Evolutionary conservation across 2,329 filamentous ascomycete genomes (phyloP).

Genomic region (Scedosporium aurantiacum): DNA sequence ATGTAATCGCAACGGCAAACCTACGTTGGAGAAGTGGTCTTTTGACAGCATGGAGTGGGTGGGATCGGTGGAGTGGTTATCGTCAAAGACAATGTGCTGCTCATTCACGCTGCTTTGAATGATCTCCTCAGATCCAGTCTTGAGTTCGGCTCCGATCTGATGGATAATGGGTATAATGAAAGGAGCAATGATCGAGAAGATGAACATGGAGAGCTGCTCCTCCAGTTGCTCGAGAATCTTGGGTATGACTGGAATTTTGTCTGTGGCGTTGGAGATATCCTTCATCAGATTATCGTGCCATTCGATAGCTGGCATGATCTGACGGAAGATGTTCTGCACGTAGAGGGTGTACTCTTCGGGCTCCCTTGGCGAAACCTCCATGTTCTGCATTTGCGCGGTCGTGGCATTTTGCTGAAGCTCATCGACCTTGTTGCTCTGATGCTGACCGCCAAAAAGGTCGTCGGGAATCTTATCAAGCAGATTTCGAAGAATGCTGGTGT

Average conservation of each 20-base stretch:
- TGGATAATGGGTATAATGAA: constrained; percentile 76
- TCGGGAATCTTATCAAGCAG: constrained; percentile 73
- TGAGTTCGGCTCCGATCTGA: constrained; percentile 79
- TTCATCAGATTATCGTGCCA: constrained; percentile 87
- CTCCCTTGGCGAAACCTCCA: constrained; percentile 62
- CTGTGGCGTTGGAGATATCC: constrained; percentile 63
- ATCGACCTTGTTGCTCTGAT: constrained; percentile 65
- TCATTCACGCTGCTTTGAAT: constrained; percentile 75
- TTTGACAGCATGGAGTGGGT: constrained; percentile 95
- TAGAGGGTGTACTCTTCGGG: constrained; percentile 79
- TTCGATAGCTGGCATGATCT: constrained; percentile 82
- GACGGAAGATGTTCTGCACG: constrained; percentile 58
- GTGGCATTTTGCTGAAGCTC: constrained; percentile 69
- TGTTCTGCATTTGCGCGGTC: constrained; percentile 63
- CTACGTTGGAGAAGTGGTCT: constrained; percentile 81
- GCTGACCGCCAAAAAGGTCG: constrained; percentile 65
- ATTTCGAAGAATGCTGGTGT: constrained; percentile 66
- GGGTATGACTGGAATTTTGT: constrained; percentile 75
- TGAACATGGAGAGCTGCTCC: constrained; percentile 78
- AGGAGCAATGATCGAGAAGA: constrained; percentile 83
- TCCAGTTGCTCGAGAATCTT: constrained; percentile 78
- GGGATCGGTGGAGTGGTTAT: constrained; percentile 66
- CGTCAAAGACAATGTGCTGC: constrained; percentile 76
- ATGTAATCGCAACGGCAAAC: constrained; percentile 12
- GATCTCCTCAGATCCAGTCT: constrained; percentile 75